A percentile compares a stretch with the other conserved stretches of the same genome.
Evolutionary conservation across 2,329 filamentous ascomycete species (phyloP).

Genomic region (Aspergillus viridinutans): DNA sequence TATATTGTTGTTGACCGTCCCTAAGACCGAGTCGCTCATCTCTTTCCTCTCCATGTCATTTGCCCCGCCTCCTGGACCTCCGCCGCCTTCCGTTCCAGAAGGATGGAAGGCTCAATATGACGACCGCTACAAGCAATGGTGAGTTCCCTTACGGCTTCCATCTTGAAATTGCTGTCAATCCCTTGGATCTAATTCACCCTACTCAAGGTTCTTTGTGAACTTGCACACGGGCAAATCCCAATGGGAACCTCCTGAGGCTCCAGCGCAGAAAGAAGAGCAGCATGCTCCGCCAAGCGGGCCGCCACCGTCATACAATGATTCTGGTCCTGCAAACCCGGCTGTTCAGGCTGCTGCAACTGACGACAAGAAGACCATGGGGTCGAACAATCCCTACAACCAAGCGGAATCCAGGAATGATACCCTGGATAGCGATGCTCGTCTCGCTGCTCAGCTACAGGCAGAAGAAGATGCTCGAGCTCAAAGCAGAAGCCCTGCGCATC

Average conservation of each 20-base stretch:
- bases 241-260: constrained; percentile 78
- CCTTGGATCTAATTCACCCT: constrained; percentile 10
- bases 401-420: constrained; percentile 19
- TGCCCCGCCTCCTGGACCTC: constrained; percentile 46
- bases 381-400: constrained; percentile 68
- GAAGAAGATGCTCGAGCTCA: constrained; percentile 68
- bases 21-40: background rate
- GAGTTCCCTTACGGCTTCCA: constrained; percentile 17
- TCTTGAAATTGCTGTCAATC: background rate
- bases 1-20: background rate
- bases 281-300: constrained; percentile 41
- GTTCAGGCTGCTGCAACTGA: constrained; percentile 31
- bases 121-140: constrained; percentile 83
- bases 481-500: constrained; percentile 9
- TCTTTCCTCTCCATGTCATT: constrained; percentile 29
- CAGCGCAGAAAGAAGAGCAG: constrained; percentile 46
- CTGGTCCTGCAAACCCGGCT: constrained; percentile 43
- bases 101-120: constrained; percentile 87
- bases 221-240: constrained; percentile 81
- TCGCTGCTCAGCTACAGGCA: constrained; percentile 74
- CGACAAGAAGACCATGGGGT: constrained; percentile 48
- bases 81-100: constrained; percentile 62
- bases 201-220: constrained; percentile 83
- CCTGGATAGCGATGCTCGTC: constrained; percentile 63
- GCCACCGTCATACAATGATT: constrained; percentile 58